A percentile compares a stretch with the other conserved stretches of the same genome.
phyloP scores from a whole-genome alignment of 176 grass and related monocot genomes.

The Aegilops umbellulata region DNA sequence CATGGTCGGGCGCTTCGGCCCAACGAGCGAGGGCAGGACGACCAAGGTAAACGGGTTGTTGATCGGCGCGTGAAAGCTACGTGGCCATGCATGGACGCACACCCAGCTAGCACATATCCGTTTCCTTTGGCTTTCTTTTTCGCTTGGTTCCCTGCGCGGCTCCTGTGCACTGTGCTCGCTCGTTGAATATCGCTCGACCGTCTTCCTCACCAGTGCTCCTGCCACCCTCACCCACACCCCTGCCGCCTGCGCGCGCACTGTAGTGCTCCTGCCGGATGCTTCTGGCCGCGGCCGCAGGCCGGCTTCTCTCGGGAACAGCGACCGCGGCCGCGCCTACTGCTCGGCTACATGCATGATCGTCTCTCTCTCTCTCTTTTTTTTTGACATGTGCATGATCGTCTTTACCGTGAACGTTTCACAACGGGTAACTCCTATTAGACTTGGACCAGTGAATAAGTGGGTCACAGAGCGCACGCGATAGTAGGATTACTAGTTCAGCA shows the following conservation, averaged over 20 bases:
- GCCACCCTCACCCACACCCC: background rate
- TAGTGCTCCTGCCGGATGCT: background rate
- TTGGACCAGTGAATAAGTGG: background rate
- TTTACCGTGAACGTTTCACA: background rate
- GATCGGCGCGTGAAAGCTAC: slow-evolving; percentile 20
- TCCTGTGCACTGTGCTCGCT: slow-evolving; percentile 16
- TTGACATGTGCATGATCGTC: too few species aligned
- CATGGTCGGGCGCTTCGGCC: background rate
- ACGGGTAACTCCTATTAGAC: background rate
- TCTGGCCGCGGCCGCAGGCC: background rate
- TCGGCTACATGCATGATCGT: background rate
- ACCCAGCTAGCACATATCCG: background rate
- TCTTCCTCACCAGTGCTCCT: background rate
- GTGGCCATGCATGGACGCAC: slow-evolving; percentile 15
- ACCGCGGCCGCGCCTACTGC: slow-evolving; percentile 10
- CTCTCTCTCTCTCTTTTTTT: background rate
- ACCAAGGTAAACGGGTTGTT: background rate
- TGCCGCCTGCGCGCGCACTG: slow-evolving; percentile 17
- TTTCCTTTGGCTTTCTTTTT: slow-evolving; percentile 23
- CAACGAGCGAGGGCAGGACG: background rate
- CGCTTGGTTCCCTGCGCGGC: slow-evolving; percentile 7
- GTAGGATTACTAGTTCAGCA: too few species aligned
- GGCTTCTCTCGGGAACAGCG: slow-evolving; percentile 41
- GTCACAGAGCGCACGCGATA: background rate
- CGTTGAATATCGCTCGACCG: background rate